Evolutionary conservation across 768 basidiomycete species (phyloP).

Genomic region (Suillus plorans): DNA sequence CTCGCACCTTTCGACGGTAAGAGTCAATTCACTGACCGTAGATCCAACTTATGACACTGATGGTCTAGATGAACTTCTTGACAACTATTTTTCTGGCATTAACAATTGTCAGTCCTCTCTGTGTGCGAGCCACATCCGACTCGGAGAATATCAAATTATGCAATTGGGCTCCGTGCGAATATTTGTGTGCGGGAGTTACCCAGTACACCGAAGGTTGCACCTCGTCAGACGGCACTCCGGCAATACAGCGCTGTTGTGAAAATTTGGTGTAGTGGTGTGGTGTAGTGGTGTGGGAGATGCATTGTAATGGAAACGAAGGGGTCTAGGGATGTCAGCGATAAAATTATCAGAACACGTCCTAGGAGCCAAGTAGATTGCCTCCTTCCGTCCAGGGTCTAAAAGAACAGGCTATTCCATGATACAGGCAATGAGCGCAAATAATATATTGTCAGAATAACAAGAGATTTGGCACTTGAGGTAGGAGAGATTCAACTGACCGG

Average conservation of each 20-base stretch:
- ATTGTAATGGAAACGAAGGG: not conserved
- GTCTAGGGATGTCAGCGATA: not conserved
- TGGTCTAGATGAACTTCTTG: not conserved
- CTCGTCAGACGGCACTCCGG: not conserved
- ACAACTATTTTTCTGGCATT: not conserved
- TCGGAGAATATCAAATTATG: not conserved
- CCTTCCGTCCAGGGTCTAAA: not conserved
- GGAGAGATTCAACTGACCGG: not conserved
- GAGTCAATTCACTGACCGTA: not conserved
- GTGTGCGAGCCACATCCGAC: not conserved
- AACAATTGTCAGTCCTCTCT: not conserved
- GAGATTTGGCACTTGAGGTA: constrained; percentile 3
- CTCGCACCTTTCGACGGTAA: not conserved
- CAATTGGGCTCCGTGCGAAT: constrained; percentile 10
- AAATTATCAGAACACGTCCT: not conserved
- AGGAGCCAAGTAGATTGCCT: not conserved
- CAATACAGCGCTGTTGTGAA: not conserved
- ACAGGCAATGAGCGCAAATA: constrained; percentile 23
- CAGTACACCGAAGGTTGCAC: not conserved
- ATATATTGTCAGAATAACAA: constrained; percentile 20
- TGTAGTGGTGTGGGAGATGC: not conserved
- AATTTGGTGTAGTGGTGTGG: not conserved
- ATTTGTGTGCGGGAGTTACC: constrained; percentile 1
- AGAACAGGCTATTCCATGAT: constrained; percentile 18
- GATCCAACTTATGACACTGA: not conserved